Evolutionary conservation across 805 yeast species (phyloP), one percentile per base, ranked within the genome.

Genomic region (Starmera quercuum): DNA sequence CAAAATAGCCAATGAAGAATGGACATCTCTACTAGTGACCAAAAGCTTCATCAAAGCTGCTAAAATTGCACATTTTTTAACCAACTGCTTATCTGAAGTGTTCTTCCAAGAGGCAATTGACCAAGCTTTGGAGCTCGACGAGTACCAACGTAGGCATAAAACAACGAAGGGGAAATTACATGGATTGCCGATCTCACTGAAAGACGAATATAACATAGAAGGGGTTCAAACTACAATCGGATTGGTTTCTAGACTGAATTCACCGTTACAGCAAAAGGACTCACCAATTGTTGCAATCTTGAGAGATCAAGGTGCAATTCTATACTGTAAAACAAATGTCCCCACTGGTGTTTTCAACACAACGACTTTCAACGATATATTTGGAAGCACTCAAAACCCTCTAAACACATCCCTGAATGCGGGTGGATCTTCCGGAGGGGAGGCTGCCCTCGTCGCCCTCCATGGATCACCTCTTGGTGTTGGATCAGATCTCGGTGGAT

Each of bases 131-230:
- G 58, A 49, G 36, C 59, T 76, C 40, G 85, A 78, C 48, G 68
- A 59, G 6, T 63, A 67, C 43, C 68, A 38, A 35, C 47, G 48
- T 35, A 45, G 59, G 26, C 49, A 66, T 30, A 78, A 77, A 11
- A 61, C 66, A 42, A 54, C 68, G 2, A 49, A 71, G 27, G 85
- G 85, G 20, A 78, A 81, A 3, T 61, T 78, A 29, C 85, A 78
- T 45, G 85, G 85, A 1, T 52, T 78, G 16, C 85, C 85, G 5
- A 57, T 78, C 22, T 73, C 81, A 1, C 59, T 77, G 34, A 78
- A 78, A 38, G 78, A 49, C 32, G 48, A 49, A 20, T 33, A 44
- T 15, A 41, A 48, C 30, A 44, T 74, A 29, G 53, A 53, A 31
- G 77, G 74, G 6, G 55, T 61, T 15, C 68, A 64, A 6, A 57